Conservation (phyloP, 352 stramenopile genomes). For the Globisporangium sylvaticum region DNA sequence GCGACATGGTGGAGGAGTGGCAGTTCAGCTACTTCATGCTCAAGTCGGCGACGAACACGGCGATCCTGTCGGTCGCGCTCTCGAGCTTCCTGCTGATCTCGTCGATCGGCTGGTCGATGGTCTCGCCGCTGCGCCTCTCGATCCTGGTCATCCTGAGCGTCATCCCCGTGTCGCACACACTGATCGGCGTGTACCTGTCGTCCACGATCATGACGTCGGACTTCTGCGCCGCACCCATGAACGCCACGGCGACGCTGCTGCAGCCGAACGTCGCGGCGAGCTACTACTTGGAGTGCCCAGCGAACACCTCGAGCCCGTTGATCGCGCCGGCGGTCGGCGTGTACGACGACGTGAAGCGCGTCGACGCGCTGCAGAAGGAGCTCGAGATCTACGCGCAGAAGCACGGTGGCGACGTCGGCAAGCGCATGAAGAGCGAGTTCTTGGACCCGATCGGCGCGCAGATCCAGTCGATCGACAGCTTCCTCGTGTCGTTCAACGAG, state of each 20-base stretch:
- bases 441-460: slow-evolving; percentile 62
- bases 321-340: slow-evolving; percentile 27
- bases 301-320: slow-evolving; percentile 54
- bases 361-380: slow-evolving; percentile 38
- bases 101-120: slow-evolving; percentile 79
- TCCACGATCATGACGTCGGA: slow-evolving; percentile 80
- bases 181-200: slow-evolving; percentile 75
- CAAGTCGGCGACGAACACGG: slow-evolving; percentile 74
- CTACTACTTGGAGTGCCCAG: slow-evolving; percentile 65
- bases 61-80: slow-evolving; percentile 69
- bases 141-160: slow-evolving; percentile 75
- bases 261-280: slow-evolving; percentile 37
- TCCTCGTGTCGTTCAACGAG: slow-evolving; percentile 32
- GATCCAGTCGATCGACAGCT: slow-evolving; percentile 27
- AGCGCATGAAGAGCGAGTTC: slow-evolving; percentile 69
- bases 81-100: slow-evolving; percentile 78
- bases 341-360: slow-evolving; percentile 23
- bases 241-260: slow-evolving; percentile 59
- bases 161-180: slow-evolving; percentile 73
- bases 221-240: slow-evolving; percentile 68
- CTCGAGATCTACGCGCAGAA: slow-evolving; percentile 46
- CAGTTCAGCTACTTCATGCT: slow-evolving; percentile 77
- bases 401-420: slow-evolving; percentile 39
- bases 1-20: slow-evolving; percentile 51
- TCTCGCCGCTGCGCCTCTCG: slow-evolving; percentile 62